Base-by-base conservation (phyloP, 1,139 yeast genomes). In the Debaryomyces sp. region DNA sequence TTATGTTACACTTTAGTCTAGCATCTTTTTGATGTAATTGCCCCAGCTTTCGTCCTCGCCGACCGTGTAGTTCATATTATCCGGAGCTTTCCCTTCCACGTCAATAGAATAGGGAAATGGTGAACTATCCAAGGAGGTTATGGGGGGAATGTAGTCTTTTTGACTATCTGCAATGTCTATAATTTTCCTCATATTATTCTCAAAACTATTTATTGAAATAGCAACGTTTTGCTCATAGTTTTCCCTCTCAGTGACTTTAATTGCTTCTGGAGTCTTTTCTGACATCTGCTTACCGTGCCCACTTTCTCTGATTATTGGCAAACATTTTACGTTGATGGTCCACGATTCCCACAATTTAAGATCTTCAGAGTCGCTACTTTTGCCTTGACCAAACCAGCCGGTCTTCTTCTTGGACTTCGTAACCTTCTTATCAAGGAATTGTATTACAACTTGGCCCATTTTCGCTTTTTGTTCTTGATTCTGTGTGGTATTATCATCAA, bases 121-220 rank as follows among this genome's bases (percentile, higher is more conserved):
- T 15, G 83, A 69, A 29, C 80, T 71, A 9, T 85, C 90, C 12
- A 85, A 70, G 2, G 88, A 79, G 5, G 87, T 82, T 18, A 88
- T 85, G 0, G 89, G 88, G 1, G 96, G 96, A 3, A 88, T 82
- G 55, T 86, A 91, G 45, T 75, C 80, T 57, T 81, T 85, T 57
- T 84, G 75, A 5, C 63, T 58, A 57, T 86, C 88, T 13, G 76
- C 82, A 21, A 71, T 65, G 22, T 75, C 77, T 39, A 83, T 68
- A 15, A 88, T 79, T 48, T 73, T 67, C 47, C 71, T 56, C 45
- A 88, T 51, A 38, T 72, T 73, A 15, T 63, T 60, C 53, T 75
- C 78, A 53, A 84, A 77, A 49, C 73, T 73, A 18, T 60, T 57
- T 5, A 68, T 58, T 0, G 78, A 71, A 17, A 56, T 30, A 34